These are phyloP conservation scores for Aphanoascus verrucosus DNA, from an alignment of 2,329 filamentous ascomycete genomes.

Conservation along the genomic window DNA sequence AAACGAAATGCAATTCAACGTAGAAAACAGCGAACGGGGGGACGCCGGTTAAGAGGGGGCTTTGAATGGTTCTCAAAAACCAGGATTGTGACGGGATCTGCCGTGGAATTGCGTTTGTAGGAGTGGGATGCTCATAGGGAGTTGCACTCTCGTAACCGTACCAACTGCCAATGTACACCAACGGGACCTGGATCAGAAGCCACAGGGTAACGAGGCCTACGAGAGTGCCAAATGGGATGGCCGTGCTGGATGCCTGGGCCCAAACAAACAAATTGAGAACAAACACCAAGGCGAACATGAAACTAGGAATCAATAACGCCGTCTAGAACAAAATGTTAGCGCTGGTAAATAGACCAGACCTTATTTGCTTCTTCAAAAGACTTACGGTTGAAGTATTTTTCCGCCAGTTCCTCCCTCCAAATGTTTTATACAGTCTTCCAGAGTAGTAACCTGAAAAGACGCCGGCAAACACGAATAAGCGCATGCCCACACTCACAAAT, in stretches of 20 bases:
- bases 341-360: conserved; percentile 12
- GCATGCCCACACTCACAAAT: conserved; percentile 73
- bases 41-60: conserved; percentile 61
- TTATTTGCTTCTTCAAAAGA: conserved; percentile 4
- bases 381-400: conserved; percentile 59
- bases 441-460: conserved; percentile 83
- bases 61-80: conserved; percentile 57
- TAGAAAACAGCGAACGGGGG: conserved; percentile 81
- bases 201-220: conserved; percentile 63
- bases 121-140: conserved; percentile 71
- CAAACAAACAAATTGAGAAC: conserved; percentile 81
- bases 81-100: conserved; percentile 65
- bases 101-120: conserved; percentile 59
- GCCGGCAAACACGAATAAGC: conserved; percentile 73
- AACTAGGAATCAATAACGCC: conserved; percentile 65
- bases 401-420: conserved; percentile 62
- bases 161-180: conserved; percentile 72
- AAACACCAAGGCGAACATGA: conserved; percentile 64
- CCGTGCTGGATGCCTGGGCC: conserved; percentile 79
- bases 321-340: conserved; percentile 38
- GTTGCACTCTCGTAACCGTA: conserved; percentile 58
- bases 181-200: conserved; percentile 75
- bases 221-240: conserved; percentile 71
- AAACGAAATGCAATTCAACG: conserved; percentile 76
- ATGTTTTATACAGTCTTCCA: conserved; percentile 69